Evolutionary conservation across 2,329 filamentous ascomycete genomes (phyloP).

Genomic region (Fusarium marasasianum): DNA sequence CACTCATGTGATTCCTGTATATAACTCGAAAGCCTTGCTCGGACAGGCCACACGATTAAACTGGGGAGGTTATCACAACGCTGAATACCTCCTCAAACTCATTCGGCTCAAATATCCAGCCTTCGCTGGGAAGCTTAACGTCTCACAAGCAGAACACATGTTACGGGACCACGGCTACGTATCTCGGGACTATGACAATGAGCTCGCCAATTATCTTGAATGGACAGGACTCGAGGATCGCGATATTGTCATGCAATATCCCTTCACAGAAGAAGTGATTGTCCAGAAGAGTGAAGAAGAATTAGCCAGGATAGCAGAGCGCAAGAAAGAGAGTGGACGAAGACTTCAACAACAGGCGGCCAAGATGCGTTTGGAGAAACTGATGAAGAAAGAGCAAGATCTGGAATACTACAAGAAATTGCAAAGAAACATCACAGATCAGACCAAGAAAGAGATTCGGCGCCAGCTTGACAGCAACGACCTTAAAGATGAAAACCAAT

Average conservation of each 20-base stretch:
- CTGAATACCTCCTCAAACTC: slow-evolving; percentile 91
- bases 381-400: slow-evolving; percentile 95
- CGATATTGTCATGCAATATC: slow-evolving; percentile 89
- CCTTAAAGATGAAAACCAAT: slow-evolving; percentile 86
- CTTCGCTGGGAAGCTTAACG: slow-evolving; percentile 86
- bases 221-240: slow-evolving; percentile 93
- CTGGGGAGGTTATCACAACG: slow-evolving; percentile 91
- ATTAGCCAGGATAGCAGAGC: slow-evolving; percentile 86
- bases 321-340: slow-evolving; percentile 92
- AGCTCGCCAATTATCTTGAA: slow-evolving; percentile 81
- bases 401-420: slow-evolving; percentile 92
- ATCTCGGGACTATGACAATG: slow-evolving; percentile 82
- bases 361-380: slow-evolving; percentile 94
- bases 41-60: slow-evolving; percentile 89
- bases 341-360: slow-evolving; percentile 94
- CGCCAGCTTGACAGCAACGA: slow-evolving; percentile 89
- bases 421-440: slow-evolving; percentile 74
- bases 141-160: slow-evolving; percentile 87
- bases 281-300: slow-evolving; percentile 95
- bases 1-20: slow-evolving; percentile 93
- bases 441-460: slow-evolving; percentile 91
- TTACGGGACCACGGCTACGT: slow-evolving; percentile 91
- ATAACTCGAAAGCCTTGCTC: slow-evolving; percentile 85
- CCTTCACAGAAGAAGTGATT: slow-evolving; percentile 89
- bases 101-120: slow-evolving; percentile 90